Conservation (phyloP, 768 basidiomycete genomes). For the Collybia nuda region DNA sequence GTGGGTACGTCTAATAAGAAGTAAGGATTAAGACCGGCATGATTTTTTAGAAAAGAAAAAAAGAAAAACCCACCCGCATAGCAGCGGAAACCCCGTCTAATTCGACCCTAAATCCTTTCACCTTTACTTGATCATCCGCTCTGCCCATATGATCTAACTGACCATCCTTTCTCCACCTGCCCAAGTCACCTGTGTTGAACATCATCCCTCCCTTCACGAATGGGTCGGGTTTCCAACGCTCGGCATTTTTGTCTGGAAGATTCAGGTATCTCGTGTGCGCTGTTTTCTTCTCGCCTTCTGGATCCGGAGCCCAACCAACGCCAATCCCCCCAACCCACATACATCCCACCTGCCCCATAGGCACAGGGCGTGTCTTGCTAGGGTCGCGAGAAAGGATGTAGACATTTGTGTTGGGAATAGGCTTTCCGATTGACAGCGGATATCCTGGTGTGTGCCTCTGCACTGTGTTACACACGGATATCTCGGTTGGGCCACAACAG, state of each 20-base stretch:
- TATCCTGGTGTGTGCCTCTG: conserved; percentile 39
- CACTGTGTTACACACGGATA: conserved; percentile 53
- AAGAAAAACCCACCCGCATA: conserved; percentile 43
- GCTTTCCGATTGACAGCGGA: conserved; percentile 44
- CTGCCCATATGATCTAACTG: conserved; percentile 58
- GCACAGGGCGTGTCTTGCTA: conserved; percentile 24
- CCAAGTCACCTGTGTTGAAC: conserved; percentile 67
- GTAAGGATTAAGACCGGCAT: not conserved
- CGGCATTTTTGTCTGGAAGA: conserved; percentile 51
- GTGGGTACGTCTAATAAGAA: conserved; percentile 1
- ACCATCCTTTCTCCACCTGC: conserved; percentile 52
- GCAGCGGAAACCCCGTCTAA: conserved; percentile 61
- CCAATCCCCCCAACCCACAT: conserved; percentile 71
- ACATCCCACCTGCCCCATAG: conserved; percentile 36
- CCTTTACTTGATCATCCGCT: conserved; percentile 64
- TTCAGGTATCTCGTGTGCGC: conserved; percentile 41
- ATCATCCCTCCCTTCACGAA: conserved; percentile 48
- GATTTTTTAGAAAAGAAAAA: too few species aligned
- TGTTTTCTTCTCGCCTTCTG: too few species aligned
- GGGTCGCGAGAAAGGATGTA: conserved; percentile 36
- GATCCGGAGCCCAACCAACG: conserved; percentile 35
- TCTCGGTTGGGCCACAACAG: conserved; percentile 57
- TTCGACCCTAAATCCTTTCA: conserved; percentile 68
- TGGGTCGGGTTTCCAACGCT: conserved; percentile 50
- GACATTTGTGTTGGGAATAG: conserved; percentile 50